These are phyloP conservation scores for Grammothele lineata DNA, from an alignment of 768 basidiomycete species.

Conservation along the genomic window DNA sequence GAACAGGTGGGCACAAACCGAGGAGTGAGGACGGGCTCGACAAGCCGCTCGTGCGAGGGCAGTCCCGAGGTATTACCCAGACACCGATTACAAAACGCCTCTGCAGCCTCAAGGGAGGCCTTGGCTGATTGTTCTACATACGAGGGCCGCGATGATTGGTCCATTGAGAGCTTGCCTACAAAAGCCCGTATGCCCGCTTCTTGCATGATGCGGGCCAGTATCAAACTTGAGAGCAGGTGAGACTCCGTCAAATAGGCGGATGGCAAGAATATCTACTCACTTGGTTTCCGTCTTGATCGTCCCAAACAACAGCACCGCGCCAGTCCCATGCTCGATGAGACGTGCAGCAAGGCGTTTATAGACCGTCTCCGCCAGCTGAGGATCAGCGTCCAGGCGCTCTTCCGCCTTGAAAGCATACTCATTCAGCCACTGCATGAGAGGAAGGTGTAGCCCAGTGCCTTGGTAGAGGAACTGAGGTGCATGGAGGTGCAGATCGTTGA, in stretches of 20 bases:
- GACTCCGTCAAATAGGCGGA: not conserved
- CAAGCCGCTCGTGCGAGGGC: constrained; percentile 44
- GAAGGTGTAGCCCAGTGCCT: constrained; percentile 81
- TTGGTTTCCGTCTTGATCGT: constrained; percentile 82
- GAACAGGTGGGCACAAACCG: constrained; percentile 90
- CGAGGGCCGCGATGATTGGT: constrained; percentile 63
- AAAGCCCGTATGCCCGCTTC: constrained; percentile 69
- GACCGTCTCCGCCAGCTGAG: constrained; percentile 55
- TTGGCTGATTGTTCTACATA: constrained; percentile 62
- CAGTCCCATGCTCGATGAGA: constrained; percentile 73
- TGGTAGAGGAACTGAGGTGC: constrained; percentile 89
- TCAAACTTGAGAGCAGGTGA: constrained; percentile 49
- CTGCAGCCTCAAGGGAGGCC: constrained; percentile 46
- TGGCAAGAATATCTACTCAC: constrained; percentile 39
- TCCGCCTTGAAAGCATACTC: constrained; percentile 82
- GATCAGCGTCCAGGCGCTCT: constrained; percentile 62
- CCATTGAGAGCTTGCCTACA: constrained; percentile 92
- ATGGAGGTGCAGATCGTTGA: constrained; percentile 82
- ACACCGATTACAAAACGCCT: constrained; percentile 54
- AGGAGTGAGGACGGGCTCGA: constrained; percentile 84
- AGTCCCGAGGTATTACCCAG: constrained; percentile 35
- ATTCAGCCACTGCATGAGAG: constrained; percentile 81
- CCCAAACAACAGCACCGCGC: constrained; percentile 74
- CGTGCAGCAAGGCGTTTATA: constrained; percentile 64
- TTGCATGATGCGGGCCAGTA: constrained; percentile 75